These are phyloP conservation scores for Tetrahymena elliotti DNA, from an alignment of 73 alveolate genomes.

Conservation along the genomic window DNA sequence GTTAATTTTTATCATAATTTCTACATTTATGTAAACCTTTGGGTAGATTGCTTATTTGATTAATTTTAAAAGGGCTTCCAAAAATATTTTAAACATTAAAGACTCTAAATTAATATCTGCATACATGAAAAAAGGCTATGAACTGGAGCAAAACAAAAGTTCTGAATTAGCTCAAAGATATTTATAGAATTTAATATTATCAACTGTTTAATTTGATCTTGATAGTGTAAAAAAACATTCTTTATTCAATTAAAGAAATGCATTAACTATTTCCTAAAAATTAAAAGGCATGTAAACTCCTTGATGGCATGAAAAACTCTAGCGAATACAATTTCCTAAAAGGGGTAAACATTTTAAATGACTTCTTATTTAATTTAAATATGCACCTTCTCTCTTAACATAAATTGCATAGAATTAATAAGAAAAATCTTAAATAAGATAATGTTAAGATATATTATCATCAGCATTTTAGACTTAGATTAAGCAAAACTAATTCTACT, in stretches of 20 bases:
- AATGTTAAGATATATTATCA: neutral
- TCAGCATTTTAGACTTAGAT: neutral
- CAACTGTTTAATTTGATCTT: neutral
- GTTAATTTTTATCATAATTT: neutral
- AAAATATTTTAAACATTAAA: neutral
- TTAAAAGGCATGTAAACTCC: neutral
- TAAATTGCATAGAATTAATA: neutral
- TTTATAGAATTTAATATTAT: neutral
- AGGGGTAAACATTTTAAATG: neutral
- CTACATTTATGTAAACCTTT: neutral
- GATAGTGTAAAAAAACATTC: neutral
- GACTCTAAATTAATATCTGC: neutral
- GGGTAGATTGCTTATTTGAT: too few species aligned
- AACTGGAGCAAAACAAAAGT: neutral
- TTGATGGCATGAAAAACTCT: neutral
- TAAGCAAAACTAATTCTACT: neutral
- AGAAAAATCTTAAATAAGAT: neutral
- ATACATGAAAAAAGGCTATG: neutral
- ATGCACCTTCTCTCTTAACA: too few species aligned
- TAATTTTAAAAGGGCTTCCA: neutral
- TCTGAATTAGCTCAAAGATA: neutral
- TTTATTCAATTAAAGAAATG: neutral
- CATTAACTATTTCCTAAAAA: neutral
- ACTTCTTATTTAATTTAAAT: too few species aligned
- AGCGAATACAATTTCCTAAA: neutral